phyloP scores from a whole-genome alignment of 768 basidiomycete species.

The Amanita phalloides region DNA sequence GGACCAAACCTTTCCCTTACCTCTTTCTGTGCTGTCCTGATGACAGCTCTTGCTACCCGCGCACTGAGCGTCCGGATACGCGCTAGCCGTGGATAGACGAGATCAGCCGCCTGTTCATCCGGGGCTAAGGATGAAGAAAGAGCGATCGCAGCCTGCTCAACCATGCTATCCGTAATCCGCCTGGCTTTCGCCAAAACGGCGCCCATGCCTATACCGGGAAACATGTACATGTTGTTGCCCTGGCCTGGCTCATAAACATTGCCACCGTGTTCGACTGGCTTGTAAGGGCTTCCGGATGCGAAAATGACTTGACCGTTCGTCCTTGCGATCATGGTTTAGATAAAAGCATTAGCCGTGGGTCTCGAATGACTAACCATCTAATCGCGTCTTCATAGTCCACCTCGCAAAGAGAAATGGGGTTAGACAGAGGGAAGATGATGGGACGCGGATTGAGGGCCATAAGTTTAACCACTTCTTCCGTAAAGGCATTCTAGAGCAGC shows the following conservation, averaged over 20 bases:
- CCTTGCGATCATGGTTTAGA: constrained; percentile 19
- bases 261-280: constrained; percentile 35
- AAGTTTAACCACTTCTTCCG: constrained; percentile 44
- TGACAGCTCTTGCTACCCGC: constrained; percentile 48
- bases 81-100: constrained; percentile 60
- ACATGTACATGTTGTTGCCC: constrained; percentile 76
- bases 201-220: constrained; percentile 53
- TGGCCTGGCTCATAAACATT: constrained; percentile 53
- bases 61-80: constrained; percentile 62
- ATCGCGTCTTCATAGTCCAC: constrained; percentile 52
- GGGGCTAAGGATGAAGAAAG: constrained; percentile 44
- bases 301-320: constrained; percentile 59
- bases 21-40: constrained; percentile 54
- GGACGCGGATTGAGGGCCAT: constrained; percentile 64
- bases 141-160: constrained; percentile 55
- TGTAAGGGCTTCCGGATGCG: constrained; percentile 67
- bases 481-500: constrained; percentile 43
- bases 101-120: constrained; percentile 41
- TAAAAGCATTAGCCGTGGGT: background rate
- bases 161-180: constrained; percentile 57
- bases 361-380: constrained; percentile 28
- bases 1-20: constrained; percentile 21
- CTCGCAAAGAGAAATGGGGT: constrained; percentile 55
- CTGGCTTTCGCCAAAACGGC: constrained; percentile 45
- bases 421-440: constrained; percentile 78